Percentiles rank a stretch among this genome's conserved stretches.
Evolutionary conservation across 1,139 yeast genomes (phyloP).

Genomic region (Geotrichum phurueaensis): DNA sequence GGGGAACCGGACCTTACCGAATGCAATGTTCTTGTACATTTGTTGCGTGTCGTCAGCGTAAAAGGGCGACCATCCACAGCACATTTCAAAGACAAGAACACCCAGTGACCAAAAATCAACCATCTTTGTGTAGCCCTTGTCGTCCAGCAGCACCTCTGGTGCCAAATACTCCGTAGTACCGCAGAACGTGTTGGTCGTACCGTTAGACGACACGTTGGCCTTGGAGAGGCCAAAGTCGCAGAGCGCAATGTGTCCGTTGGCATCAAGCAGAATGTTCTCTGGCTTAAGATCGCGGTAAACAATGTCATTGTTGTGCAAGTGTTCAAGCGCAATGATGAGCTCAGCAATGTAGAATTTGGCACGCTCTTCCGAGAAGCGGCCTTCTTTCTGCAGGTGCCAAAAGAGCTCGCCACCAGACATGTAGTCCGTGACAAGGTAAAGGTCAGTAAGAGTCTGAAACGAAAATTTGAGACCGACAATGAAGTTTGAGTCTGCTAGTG

Average conservation of each 20-base stretch:
- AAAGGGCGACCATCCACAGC: conserved; percentile 99
- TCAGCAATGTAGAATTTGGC: conserved; percentile 97
- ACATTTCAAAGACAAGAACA: conserved; percentile 87
- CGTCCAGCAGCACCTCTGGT: conserved; percentile 86
- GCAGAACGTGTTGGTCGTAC: conserved; percentile 94
- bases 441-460: conserved; percentile 88
- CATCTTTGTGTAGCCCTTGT: conserved; percentile 89
- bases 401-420: conserved; percentile 98
- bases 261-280: conserved; percentile 86
- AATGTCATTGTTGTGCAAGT: conserved; percentile 84
- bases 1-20: conserved; percentile 95
- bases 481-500: conserved; percentile 75
- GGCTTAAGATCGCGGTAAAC: conserved; percentile 95
- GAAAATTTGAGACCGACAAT: conserved; percentile 93
- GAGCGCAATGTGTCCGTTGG: conserved; percentile 92
- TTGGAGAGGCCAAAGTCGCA: conserved; percentile 96
- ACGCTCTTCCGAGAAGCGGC: conserved; percentile 83
- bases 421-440: conserved; percentile 90
- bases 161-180: conserved; percentile 97
- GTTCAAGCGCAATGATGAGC: conserved; percentile 83
- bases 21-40: conserved; percentile 97
- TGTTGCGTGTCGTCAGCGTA: conserved; percentile 96
- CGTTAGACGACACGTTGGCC: conserved; percentile 80
- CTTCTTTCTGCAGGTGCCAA: conserved; percentile 96
- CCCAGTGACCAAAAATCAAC: conserved; percentile 99